These are phyloP conservation scores for Perilla frutescens DNA, from an alignment of 257 asterid genomes.

Conservation along the genomic window DNA sequence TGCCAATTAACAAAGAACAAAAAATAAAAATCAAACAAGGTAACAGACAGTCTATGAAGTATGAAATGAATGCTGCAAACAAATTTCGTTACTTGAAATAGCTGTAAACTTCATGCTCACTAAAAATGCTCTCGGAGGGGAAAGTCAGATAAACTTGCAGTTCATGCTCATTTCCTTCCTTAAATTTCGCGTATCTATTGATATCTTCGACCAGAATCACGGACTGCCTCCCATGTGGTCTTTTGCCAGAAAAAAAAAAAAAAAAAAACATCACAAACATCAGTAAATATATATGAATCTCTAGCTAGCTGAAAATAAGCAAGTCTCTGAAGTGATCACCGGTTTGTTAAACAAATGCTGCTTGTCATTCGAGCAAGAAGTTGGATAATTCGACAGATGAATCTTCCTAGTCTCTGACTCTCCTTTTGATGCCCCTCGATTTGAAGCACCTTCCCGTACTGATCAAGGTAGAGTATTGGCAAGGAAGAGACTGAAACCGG, in stretches of 20 bases:
- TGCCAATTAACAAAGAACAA: constrained; percentile 3
- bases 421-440: constrained; percentile 32
- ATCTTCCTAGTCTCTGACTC: constrained; percentile 4
- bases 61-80: neutral
- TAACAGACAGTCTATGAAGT: neutral
- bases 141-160: constrained; percentile 45
- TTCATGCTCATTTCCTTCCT: constrained; percentile 13
- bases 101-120: constrained; percentile 30
- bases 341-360: constrained; percentile 30
- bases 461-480: constrained; percentile 43
- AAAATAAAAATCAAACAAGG: neutral
- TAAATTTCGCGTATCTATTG: constrained; percentile 9
- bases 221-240: constrained; percentile 40
- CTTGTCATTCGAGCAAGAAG: constrained; percentile 36
- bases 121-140: constrained; percentile 34
- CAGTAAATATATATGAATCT: neutral
- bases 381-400: constrained; percentile 25
- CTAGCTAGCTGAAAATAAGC: neutral
- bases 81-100: constrained; percentile 40
- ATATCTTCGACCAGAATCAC: constrained; percentile 38
- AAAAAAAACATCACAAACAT: neutral
- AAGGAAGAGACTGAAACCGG: constrained; percentile 43
- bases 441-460: constrained; percentile 16
- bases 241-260: neutral
- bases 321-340: constrained; percentile 3